Percentiles rank a stretch among this genome's conserved stretches.
These are phyloP conservation scores for Microbotryum silenes-acaulis DNA, from an alignment of 1,284 basidiomycete species.

Conservation along the genomic window DNA sequence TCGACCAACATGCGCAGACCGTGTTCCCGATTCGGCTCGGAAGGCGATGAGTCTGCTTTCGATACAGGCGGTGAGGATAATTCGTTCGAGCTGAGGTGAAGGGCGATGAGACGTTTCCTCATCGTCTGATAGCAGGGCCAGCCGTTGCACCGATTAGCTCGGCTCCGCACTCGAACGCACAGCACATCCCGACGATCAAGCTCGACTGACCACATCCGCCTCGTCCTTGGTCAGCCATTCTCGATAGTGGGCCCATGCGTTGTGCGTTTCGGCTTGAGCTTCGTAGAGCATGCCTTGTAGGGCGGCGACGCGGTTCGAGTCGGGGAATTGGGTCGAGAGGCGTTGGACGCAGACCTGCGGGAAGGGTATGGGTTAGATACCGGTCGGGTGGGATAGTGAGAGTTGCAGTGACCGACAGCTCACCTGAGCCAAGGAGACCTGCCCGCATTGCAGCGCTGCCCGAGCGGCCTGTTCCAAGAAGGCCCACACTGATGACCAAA, in stretches of 20 bases:
- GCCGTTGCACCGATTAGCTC: background rate
- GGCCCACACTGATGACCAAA: constrained; percentile 51
- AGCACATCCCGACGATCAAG: background rate
- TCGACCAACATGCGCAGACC: constrained; percentile 67
- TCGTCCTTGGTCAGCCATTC: constrained; percentile 60
- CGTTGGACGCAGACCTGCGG: constrained; percentile 57
- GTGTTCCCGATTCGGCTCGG: constrained; percentile 40
- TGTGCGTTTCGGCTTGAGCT: constrained; percentile 47
- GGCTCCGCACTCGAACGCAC: no score
- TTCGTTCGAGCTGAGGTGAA: constrained; percentile 13
- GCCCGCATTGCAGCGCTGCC: constrained; percentile 75
- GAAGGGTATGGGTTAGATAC: no score
- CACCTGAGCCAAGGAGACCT: constrained; percentile 72
- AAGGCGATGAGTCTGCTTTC: constrained; percentile 16
- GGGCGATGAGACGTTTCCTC: constrained; percentile 45
- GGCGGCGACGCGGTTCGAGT: constrained; percentile 70
- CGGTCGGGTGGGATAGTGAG: no score
- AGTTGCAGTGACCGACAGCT: no score
- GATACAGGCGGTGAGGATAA: background rate
- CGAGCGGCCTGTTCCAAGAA: constrained; percentile 81
- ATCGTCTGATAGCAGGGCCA: constrained; percentile 50
- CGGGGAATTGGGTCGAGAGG: constrained; percentile 64
- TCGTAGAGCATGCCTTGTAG: constrained; percentile 84
- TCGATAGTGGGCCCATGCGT: constrained; percentile 62
- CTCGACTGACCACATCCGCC: constrained; percentile 60